A percentile compares a stretch with the other conserved stretches of the same genome.
These are phyloP conservation scores for Salix udensis DNA, from an alignment of 345 rosid genomes.

Conservation along the genomic window DNA sequence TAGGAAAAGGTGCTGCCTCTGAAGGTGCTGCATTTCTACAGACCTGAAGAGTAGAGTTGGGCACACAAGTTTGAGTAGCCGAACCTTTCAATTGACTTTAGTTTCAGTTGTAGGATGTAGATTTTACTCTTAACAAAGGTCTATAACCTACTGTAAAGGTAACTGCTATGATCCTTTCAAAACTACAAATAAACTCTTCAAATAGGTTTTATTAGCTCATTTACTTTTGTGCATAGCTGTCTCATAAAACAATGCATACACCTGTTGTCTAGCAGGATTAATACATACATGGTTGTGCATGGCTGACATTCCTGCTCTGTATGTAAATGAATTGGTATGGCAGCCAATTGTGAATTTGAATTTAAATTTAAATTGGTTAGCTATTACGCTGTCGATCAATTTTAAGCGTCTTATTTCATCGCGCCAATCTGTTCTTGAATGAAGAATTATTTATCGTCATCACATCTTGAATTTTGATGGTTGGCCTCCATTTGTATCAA, in stretches of 20 bases:
- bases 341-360: not conserved
- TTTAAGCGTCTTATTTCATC: not conserved
- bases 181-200: not conserved
- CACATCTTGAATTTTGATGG: not conserved
- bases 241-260: not conserved
- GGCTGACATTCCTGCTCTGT: constrained; percentile 30
- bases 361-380: not conserved
- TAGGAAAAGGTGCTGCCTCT: constrained; percentile 58
- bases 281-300: constrained; percentile 22
- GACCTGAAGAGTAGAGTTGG: constrained; percentile 29
- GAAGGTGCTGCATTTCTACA: constrained; percentile 66
- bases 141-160: constrained; percentile 8
- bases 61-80: constrained; percentile 4
- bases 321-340: constrained; percentile 26
- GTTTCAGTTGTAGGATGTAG: constrained; percentile 10
- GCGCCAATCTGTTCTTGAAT: not conserved
- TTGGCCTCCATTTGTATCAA: not conserved
- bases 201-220: constrained; percentile 7
- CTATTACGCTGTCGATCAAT: not conserved
- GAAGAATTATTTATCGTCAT: not conserved
- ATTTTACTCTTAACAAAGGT: constrained; percentile 10
- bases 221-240: constrained; percentile 19
- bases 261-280: constrained; percentile 26
- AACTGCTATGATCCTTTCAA: not conserved
- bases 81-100: constrained; percentile 7